Base-by-base conservation (phyloP, 345 rosid species). In the Firmiana major region DNA sequence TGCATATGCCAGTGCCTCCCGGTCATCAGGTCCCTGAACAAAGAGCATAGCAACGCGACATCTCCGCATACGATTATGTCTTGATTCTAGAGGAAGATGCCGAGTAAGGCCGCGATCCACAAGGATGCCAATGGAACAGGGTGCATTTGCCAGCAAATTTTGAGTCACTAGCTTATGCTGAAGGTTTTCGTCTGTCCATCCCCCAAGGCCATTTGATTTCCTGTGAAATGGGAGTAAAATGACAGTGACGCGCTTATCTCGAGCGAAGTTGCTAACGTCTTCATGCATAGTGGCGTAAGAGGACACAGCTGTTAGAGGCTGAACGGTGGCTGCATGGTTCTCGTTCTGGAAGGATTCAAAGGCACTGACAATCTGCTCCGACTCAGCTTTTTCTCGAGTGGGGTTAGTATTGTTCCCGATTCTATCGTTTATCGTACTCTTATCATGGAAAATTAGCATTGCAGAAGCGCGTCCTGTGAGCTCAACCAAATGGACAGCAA, bases 381-480 rank as follows among this genome's bases (percentile, higher is more conserved):
- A 85, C 16, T 83, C 81, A 7, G 82, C 78, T 15, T 78, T 76
- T 59, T 71, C 84, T 59, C 48, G 80, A 73, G 28, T 75, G 21
- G 59, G 46, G 17, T 59, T 78, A 54, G 5, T n/a, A 22, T 42
- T 4, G 66, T 54, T 40, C 24, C 68, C 31, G 22, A 1, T 10
- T 4, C 8, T 7, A 38, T 74, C 38, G 4, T 76, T 40, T 10
- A 34, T 60, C 24, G 59, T 71, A 13, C 28, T 36, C 6, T 66
- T 66, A 22, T 74, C 81, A 80, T 91, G 93, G 86, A 90, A 85
- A 69, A 93, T 85, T 7, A 91, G 87, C 87, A 86, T 73, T 45
- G 92, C 91, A 0, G 97, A 88, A 73, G 94, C 86, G 2, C 89
- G 84, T 45, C 94, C 91, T 0, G 89, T 85, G 67, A 89, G 90